Percentiles rank a stretch among this genome's conserved stretches.
These are phyloP conservation scores for Didymella glomerata DNA, from an alignment of 2,329 filamentous ascomycete species.

Conservation along the genomic window DNA sequence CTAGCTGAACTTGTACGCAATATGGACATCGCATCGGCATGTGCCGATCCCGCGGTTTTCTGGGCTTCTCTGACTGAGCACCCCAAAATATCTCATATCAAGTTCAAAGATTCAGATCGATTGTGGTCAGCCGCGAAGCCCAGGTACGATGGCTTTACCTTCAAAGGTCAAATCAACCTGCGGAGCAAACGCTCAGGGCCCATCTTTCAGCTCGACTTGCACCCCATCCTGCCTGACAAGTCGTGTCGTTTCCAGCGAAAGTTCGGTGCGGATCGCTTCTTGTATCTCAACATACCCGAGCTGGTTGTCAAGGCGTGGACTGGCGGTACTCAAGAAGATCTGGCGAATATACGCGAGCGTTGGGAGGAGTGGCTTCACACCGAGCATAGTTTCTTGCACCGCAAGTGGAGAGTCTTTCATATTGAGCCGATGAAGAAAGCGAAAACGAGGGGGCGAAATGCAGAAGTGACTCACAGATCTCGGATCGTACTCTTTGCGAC, in stretches of 20 bases:
- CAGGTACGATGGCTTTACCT: slow-evolving; percentile 41
- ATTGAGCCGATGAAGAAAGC: slow-evolving; percentile 48
- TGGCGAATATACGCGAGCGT: slow-evolving; percentile 29
- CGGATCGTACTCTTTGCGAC: slow-evolving; percentile 51
- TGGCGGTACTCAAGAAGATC: slow-evolving; percentile 6
- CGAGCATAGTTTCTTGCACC: slow-evolving; percentile 52
- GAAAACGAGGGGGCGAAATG: slow-evolving; percentile 34
- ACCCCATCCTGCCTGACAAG: slow-evolving; percentile 38
- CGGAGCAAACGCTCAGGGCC: slow-evolving; percentile 25
- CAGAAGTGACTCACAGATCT: slow-evolving; percentile 27
- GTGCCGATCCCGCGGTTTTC: slow-evolving; percentile 29
- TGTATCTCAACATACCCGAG: slow-evolving; percentile 52
- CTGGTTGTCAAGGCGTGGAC: slow-evolving; percentile 2
- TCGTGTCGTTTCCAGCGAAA: slow-evolving; percentile 50
- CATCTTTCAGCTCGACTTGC: slow-evolving; percentile 39
- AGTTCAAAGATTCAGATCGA: slow-evolving; percentile 25
- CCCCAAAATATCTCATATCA: slow-evolving; percentile 3
- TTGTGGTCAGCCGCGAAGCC: slow-evolving; percentile 40
- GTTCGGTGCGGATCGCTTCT: slow-evolving; percentile 53
- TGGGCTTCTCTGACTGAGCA: slow-evolving; percentile 29
- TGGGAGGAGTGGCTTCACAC: slow-evolving; percentile 48
- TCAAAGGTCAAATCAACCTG: slow-evolving; percentile 44
- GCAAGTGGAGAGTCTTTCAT: slow-evolving; percentile 54
- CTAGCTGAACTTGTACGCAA: slow-evolving; percentile 27
- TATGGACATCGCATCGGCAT: slow-evolving; percentile 18